Base-by-base conservation (phyloP, 352 stramenopile species). In the Phytophthora idaei region DNA sequence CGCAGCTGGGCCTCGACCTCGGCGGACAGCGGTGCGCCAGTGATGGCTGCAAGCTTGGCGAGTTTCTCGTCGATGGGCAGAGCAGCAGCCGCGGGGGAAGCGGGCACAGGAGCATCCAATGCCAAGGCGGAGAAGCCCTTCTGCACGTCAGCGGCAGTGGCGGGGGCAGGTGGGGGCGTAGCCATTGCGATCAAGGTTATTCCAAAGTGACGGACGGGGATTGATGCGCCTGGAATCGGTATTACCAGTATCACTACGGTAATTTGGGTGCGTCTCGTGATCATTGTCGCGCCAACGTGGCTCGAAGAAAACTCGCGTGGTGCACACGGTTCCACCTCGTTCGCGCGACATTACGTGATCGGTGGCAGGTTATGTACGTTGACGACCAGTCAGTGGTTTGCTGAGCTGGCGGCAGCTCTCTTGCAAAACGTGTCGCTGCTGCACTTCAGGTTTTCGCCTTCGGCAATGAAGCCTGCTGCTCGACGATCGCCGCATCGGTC, bases 1-100 rank as follows among this genome's bases (percentile, higher is more conserved):
- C 74, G 81, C 28, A 98, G 74, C 47, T 97, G 91, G 29, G 82
- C 67, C 31, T 97, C 83, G 48, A 77, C 42, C 36, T 74, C 69
- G 17, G 64, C 10, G 6, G 77, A 68, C 28, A 93, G 63, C 21
- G 67, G 57, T n/a, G 70, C 71, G 53, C 75, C 80, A 6, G 71
- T 74, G 71, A 93, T 90, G 49, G 76, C 72, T 17, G 77, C 76
- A 47, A 93, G 69, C 52, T 81, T 76, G 14, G 74, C 72, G 50
- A 93, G 62, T 61, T 90, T 93, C 55, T 90, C 71, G 57, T 92
- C 78, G 32, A 88, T 67, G 11, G 77, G 75, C 44, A 89, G 73
- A 28, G 77, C 42, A 9, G 80, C 73, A 14, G 69, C 44, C 11
- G 59, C 28, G n/a, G 81, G 64, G 27, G 64, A 11, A 1, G 80